Evolutionary conservation across 495 filamentous ascomycete species (phyloP), one percentile per base, ranked within the genome.

Genomic region (Penicillium roqueforti): DNA sequence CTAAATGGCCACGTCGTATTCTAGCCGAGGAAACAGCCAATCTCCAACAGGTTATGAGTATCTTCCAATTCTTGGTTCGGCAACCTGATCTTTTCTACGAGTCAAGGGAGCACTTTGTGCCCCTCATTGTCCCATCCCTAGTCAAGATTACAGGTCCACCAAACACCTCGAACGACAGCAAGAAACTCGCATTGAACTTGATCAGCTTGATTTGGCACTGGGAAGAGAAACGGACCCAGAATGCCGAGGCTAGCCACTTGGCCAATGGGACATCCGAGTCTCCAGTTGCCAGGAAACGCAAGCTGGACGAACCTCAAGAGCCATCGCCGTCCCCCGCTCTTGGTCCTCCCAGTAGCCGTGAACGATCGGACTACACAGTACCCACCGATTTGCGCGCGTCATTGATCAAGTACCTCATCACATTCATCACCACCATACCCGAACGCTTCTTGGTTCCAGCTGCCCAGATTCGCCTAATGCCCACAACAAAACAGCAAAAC

Each of bases 11-110:
- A 25, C 83, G 91, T 29, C 88, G 89, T 23, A 96, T 97, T 45
- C 71, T 99, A 46, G 85, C 89, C 7, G 95, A 99, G 69, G 95
- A 99, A 67, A 91, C 87, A n/a, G 88, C 91, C 56, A 99, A 99
- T 59, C 78, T 92, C 51, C 92, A 96, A 70, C 95, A 97, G 71
- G 85, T 97, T 68, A 96, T 91, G 31, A 91, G 88, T 69, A 97
- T 99, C 58, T 97, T 97, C 69, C 87, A 96, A 59, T 99, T 97
- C 68, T 74, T 99, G 14, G 95, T 97, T 29, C 80, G 88, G 41
- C 92, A 97, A 64, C 87, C 91, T 2, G 88, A 92, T 62, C 76
- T 97, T 16, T 97, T 99, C 72, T 97, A 95, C 56, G 92, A 99
- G 51, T 90, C 91, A 1, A 77, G 95, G 50, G 95, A 97, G 50